Evolutionary conservation across 306 rosid genomes (phyloP).

Genomic region (Trifolium repens): DNA sequence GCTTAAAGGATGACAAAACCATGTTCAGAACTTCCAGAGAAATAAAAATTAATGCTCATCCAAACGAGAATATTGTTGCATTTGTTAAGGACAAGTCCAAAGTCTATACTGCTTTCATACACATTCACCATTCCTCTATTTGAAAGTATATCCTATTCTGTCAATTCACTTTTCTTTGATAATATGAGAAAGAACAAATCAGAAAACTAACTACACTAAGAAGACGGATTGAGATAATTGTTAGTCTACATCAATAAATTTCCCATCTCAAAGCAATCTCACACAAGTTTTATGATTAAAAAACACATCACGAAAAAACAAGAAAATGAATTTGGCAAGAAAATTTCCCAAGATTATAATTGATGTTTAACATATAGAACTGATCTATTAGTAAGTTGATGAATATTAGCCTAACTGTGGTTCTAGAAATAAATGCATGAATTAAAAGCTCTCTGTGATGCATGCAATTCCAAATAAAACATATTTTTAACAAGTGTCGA

Average conservation of each 20-base stretch:
- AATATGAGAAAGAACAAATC: background rate
- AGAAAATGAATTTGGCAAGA: conserved; percentile 5
- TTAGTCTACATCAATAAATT: conserved; percentile 11
- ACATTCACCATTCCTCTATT: conserved; percentile 12
- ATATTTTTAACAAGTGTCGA: conserved; percentile 15
- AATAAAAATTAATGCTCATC: conserved; percentile 32
- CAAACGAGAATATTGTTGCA: conserved; percentile 30
- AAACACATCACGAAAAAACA: background rate
- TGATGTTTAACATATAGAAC: conserved; percentile 21
- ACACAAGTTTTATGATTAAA: conserved; percentile 27
- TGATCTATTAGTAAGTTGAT: conserved; percentile 1
- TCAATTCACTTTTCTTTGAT: conserved; percentile 14
- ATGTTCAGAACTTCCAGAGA: conserved; percentile 31
- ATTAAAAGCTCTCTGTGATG: conserved; percentile 20
- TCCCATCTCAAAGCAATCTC: conserved; percentile 17
- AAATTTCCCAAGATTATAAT: conserved; percentile 6
- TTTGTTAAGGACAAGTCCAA: conserved; percentile 18
- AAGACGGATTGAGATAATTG: conserved; percentile 3
- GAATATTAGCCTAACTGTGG: conserved; percentile 26
- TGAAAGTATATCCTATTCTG: background rate
- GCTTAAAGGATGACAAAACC: conserved; percentile 22
- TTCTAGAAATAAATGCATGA: conserved; percentile 9
- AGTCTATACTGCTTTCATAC: conserved; percentile 21
- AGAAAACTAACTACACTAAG: conserved; percentile 28
- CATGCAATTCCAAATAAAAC: conserved; percentile 10